Evolutionary conservation across 805 yeast species (phyloP).

Genomic region (Saccharomycopsis lassenensis): DNA sequence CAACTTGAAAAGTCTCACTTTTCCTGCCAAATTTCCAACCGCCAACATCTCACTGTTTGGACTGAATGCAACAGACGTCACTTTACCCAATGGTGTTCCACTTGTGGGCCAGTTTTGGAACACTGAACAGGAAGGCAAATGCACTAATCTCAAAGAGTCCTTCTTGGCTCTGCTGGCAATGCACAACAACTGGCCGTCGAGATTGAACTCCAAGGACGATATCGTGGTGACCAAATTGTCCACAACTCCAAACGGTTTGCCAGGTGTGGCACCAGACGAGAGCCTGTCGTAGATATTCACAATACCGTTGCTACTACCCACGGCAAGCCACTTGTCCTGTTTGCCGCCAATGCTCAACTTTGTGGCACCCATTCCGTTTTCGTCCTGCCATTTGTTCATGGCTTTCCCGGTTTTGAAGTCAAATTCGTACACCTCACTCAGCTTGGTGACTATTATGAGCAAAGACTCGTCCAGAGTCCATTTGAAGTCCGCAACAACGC

Average conservation of each 20-base stretch:
- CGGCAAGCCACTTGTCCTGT: conserved; percentile 69
- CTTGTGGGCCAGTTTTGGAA: conserved; percentile 96
- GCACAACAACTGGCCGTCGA: conserved; percentile 82
- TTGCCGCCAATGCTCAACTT: conserved; percentile 61
- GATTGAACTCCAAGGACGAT: conserved; percentile 60
- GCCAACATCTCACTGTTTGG: conserved; percentile 76
- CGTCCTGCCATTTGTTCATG: conserved; percentile 69
- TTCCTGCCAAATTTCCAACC: conserved; percentile 86
- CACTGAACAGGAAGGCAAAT: conserved; percentile 76
- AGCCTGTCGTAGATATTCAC: conserved; percentile 72
- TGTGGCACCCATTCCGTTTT: conserved; percentile 77
- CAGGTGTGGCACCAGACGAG: conserved; percentile 19
- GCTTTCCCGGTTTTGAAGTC: conserved; percentile 40
- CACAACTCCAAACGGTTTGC: conserved; percentile 50
- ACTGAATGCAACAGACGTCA: conserved; percentile 69
- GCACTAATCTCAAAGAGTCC: conserved; percentile 75
- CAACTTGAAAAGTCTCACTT: conserved; percentile 78
- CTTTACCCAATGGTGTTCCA: conserved; percentile 93
- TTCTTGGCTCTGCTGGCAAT: conserved; percentile 75
- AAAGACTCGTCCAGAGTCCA: conserved; percentile 40
- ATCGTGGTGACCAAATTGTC: conserved; percentile 78
- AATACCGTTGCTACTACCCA: conserved; percentile 82
- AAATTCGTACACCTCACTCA: conserved; percentile 90
- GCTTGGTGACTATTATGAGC: conserved; percentile 52
- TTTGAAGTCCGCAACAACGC: conserved; percentile 70